Evolutionary conservation across 225 moss, liverwort and hornwort species (phyloP).

Genomic region (Antitrichia curtipendula): DNA sequence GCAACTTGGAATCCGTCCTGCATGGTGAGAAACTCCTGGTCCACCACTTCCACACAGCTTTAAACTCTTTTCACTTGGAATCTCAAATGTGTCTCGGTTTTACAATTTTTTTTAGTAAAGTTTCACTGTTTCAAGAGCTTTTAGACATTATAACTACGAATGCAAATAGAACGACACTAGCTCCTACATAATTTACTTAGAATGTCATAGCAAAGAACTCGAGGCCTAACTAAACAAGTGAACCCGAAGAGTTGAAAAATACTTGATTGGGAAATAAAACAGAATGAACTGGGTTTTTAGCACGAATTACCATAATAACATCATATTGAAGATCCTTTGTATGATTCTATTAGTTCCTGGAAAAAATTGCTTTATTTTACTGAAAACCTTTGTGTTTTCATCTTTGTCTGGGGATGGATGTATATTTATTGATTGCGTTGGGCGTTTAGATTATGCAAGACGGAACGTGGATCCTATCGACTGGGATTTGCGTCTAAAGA

Average conservation of each 20-base stretch:
- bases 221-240: background rate
- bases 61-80: background rate
- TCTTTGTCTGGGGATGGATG: background rate
- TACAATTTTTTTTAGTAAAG: too few species aligned
- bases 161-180: too few species aligned
- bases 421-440: background rate
- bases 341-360: background rate
- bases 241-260: background rate
- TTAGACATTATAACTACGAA: background rate
- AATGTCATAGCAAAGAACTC: background rate
- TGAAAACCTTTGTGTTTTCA: background rate
- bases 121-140: background rate
- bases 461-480: slow-evolving; percentile 15
- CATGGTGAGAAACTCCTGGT: slow-evolving; percentile 31
- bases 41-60: background rate
- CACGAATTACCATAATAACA: background rate
- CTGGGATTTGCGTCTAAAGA: slow-evolving; percentile 53
- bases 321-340: background rate
- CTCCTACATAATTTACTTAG: background rate
- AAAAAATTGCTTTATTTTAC: background rate
- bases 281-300: background rate
- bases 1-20: slow-evolving; percentile 54
- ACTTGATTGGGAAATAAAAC: background rate
- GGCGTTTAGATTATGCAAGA: background rate
- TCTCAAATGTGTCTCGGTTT: background rate